These are phyloP conservation scores for Pouteria glomerata DNA, from an alignment of 148 eudicot species.

Conservation along the genomic window DNA sequence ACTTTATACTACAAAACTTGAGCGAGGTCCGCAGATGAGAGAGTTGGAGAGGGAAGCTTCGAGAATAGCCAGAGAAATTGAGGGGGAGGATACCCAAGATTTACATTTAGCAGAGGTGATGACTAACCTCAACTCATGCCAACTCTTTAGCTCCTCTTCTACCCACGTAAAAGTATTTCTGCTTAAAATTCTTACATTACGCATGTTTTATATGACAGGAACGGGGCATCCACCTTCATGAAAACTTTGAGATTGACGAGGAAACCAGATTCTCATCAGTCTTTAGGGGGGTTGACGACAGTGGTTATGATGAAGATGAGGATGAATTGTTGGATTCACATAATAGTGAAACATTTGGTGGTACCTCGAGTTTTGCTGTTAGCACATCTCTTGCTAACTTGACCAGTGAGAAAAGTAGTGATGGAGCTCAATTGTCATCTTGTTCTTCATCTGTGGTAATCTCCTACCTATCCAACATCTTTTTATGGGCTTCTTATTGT, in stretches of 20 bases:
- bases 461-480: background rate
- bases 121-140: background rate
- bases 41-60: slow-evolving; percentile 77
- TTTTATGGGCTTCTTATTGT: background rate
- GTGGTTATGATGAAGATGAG: slow-evolving; percentile 74
- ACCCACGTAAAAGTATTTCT: background rate
- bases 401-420: slow-evolving; percentile 42
- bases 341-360: slow-evolving; percentile 80
- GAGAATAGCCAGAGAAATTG: slow-evolving; percentile 94
- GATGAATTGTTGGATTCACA: slow-evolving; percentile 53
- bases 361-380: slow-evolving; percentile 33
- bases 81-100: slow-evolving; percentile 89
- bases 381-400: slow-evolving; percentile 57
- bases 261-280: slow-evolving; percentile 93
- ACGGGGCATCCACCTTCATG: slow-evolving; percentile 65
- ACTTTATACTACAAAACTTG: slow-evolving; percentile 94
- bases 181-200: background rate
- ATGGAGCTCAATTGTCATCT: slow-evolving; percentile 38
- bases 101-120: slow-evolving; percentile 95
- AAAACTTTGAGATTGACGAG: slow-evolving; percentile 66
- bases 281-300: slow-evolving; percentile 70
- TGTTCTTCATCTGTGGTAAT: slow-evolving; percentile 47
- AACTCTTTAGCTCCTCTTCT: background rate
- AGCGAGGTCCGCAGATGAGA: slow-evolving; percentile 81
- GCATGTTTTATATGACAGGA: slow-evolving; percentile 34